Base-by-base conservation (phyloP, 2,329 filamentous ascomycete genomes). In the Fusarium odoratissimum region DNA sequence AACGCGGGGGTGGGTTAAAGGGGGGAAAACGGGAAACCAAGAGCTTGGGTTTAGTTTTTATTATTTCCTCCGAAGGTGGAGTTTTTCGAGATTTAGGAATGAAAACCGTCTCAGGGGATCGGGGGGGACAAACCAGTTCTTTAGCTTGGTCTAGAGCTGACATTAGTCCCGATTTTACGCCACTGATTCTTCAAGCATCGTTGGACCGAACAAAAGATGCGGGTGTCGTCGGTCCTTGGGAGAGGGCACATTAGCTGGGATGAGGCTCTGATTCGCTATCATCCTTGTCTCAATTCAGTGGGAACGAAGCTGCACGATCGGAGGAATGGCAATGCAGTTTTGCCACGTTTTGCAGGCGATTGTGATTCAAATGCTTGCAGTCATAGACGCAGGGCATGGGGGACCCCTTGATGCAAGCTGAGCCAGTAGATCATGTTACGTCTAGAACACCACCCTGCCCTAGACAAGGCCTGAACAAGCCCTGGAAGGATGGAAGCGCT, bases 1-100 rank as follows among this genome's bases (percentile, higher is more conserved):
- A 68, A 71, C 62, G 73, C 62, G 72, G 69, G 74, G 74, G 72
- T 63, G 70, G 71, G 55, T 30, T 66, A 72, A 52, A 40, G 58
- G 62, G 57, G 51, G 14, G 57, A 38, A 16, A 13, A 28, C 28
- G 28, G 31, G 33, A 21, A 42, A n/a, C 28, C 55, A 55, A 69
- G 52, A 48, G 57, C 48, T 31, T 52, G 55, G 30, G 33, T 28
- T 23, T 44, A 14, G 59, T 72, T 64, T 55, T 72, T 74, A 35
- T 74, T 70, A 72, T 72, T 66, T 45, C 54, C 57, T 64, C 60
- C 56, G 55, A 55, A 64, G 67, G 65, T 68, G 65, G 65, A 62
- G 56, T 61, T 54, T 38, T 41, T 59, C 28, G 49, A 40, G 35
- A 54, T 54, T 35, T 45, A 6, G 25, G 31, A 35, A 33, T 35